phyloP scores from a whole-genome alignment of 2,329 filamentous ascomycete genomes.

The Verticillium tricorpus region DNA sequence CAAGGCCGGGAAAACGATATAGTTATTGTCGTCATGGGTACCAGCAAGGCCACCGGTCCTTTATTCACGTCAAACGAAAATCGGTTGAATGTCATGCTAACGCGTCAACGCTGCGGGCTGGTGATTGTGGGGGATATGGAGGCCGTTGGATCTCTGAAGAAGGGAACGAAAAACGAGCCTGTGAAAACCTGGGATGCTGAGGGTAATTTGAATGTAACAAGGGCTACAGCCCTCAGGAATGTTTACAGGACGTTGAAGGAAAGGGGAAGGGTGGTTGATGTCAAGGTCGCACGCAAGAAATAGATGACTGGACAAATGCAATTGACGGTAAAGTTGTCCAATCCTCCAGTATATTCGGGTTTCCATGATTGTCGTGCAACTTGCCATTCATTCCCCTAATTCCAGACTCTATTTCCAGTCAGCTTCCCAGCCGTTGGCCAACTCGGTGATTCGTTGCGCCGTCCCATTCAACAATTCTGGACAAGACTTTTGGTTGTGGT shows the following conservation, averaged over 20 bases:
- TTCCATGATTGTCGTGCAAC: too few relatives aligned
- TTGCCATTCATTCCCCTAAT: too few relatives aligned
- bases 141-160: neutral
- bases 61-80: slow-evolving; percentile 10
- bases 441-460: too few relatives aligned
- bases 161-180: neutral
- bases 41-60: slow-evolving; percentile 3
- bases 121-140: slow-evolving; percentile 18
- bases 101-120: slow-evolving; percentile 11
- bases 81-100: slow-evolving; percentile 15
- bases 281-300: neutral
- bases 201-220: neutral
- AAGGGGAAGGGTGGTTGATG: neutral
- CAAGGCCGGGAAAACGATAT: slow-evolving; percentile 19
- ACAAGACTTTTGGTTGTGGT: too few relatives aligned
- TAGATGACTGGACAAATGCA: neutral
- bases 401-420: too few relatives aligned
- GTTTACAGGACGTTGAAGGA: neutral
- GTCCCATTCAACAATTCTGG: too few relatives aligned
- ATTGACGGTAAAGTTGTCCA: too few relatives aligned
- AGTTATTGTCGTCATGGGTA: slow-evolving; percentile 15
- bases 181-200: neutral
- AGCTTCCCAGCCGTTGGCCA: too few relatives aligned
- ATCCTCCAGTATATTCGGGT: too few relatives aligned
- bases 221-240: neutral